Evolutionary conservation across 1,139 yeast genomes (phyloP), one percentile per base, ranked within the genome.

Genomic region (Meyerozyma sp.): DNA sequence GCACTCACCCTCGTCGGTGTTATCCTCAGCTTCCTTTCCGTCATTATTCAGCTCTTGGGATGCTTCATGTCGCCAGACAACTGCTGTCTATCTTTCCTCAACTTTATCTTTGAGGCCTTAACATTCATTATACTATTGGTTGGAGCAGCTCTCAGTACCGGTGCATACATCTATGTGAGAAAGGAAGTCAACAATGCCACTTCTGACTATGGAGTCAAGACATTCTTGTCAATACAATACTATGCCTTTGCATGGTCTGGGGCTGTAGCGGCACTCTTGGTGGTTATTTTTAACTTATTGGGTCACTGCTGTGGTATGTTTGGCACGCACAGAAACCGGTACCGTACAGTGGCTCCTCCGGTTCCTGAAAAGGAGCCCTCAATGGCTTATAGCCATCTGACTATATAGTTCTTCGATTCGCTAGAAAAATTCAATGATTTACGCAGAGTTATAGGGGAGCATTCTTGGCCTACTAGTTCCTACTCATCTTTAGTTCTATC

Each of bases 291-390:
- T 51, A 65, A 65, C 44, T 59, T 69, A 40, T 57, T 73, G 40
- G 78, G 77, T 21, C 75, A 71, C 51, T 71, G 75, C 48, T 67
- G 71, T 48, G 77, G 77, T 14, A 55, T 67, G 40, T 70, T 68
- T 49, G 61, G 66, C 32, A 59, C 68, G 4, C 63, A 65, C 20
- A 63, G 70, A 49, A 63, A 48, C 43, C 59, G 58, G 45, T 68
- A 62, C 49, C 64, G 65, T 53, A 47, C 57, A 3, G 57, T 55
- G 13, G 47, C 44, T 11, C 36, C 51, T 27, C 56, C 61, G 23
- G 43, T 39, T 26, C 49, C 46, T 30, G 43, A 39, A 8, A 35
- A 38, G n/a, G 40, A 40, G 14, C 35, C 37, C 8, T 34, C 37
- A 11, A 34, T 34, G 37, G 26, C 26, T 3, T 34, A 34, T 25